phyloP scores from a whole-genome alignment of 2,329 filamentous ascomycete species.

The Microdochium nivale region DNA sequence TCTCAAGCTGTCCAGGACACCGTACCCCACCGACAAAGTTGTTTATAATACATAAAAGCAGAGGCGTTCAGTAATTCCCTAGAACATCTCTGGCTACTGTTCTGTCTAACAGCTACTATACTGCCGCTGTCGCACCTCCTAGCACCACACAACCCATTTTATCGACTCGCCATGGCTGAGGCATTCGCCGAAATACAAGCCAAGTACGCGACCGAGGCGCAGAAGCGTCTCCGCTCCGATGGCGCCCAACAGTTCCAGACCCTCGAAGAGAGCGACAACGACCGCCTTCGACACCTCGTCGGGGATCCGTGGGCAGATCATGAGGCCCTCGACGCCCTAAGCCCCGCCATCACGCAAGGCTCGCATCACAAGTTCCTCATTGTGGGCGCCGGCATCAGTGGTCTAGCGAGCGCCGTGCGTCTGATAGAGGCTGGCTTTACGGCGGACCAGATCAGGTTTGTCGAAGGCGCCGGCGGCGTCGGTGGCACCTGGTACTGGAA shows the following conservation, averaged over 20 bases:
- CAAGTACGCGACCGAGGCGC: constrained; percentile 17
- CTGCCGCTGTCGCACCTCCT: too few relatives aligned
- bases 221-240: constrained; percentile 18
- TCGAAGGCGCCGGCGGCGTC: constrained; percentile 33
- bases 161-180: not conserved
- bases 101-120: not conserved
- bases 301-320: constrained; percentile 21
- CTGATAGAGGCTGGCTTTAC: constrained; percentile 25
- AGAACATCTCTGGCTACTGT: not conserved
- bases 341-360: constrained; percentile 10
- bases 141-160: not conserved
- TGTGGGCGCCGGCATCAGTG: constrained; percentile 16
- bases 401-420: constrained; percentile 15
- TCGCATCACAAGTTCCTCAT: constrained; percentile 18
- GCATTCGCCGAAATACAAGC: constrained; percentile 13
- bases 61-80: too few relatives aligned
- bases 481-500: constrained; percentile 47
- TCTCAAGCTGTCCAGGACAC: too few relatives aligned
- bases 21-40: too few relatives aligned
- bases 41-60: too few relatives aligned
- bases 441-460: constrained; percentile 28
- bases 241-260: constrained; percentile 14
- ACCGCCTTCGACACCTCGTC: constrained; percentile 16
- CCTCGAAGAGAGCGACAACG: constrained; percentile 13
- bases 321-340: constrained; percentile 15